Conservation (phyloP, 345 rosid genomes). For the Hibiscus tridactylites region DNA sequence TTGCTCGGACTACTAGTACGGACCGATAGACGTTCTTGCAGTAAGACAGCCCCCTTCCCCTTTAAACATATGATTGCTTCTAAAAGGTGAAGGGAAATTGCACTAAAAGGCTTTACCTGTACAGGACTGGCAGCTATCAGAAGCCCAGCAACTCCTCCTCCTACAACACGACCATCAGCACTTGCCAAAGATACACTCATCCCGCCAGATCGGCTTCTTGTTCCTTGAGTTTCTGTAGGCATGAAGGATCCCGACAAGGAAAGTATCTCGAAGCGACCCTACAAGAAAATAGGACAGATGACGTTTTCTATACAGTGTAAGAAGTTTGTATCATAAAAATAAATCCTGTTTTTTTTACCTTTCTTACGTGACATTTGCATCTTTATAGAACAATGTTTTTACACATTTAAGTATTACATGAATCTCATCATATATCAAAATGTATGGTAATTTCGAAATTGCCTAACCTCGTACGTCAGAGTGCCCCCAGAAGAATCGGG, state of each 20-base stretch:
- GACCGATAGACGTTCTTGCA: background rate
- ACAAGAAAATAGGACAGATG: conserved; percentile 4
- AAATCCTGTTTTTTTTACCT: background rate
- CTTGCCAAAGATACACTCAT: conserved; percentile 90
- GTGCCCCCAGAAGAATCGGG: conserved; percentile 83
- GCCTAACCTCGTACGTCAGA: conserved; percentile 64
- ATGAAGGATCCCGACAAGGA: conserved; percentile 85
- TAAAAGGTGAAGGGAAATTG: background rate
- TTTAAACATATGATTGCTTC: background rate
- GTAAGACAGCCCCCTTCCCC: background rate
- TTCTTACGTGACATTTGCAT: background rate
- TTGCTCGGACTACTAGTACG: background rate
- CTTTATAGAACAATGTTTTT: background rate
- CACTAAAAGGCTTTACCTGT: conserved; percentile 41
- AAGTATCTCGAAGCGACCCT: conserved; percentile 95
- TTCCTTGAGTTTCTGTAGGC: conserved; percentile 75
- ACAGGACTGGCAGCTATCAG: conserved; percentile 87
- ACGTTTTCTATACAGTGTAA: background rate
- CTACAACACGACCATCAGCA: conserved; percentile 92
- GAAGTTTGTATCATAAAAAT: too few relatives aligned
- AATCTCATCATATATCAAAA: background rate
- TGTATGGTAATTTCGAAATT: background rate
- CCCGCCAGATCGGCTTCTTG: conserved; percentile 87
- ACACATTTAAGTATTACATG: background rate
- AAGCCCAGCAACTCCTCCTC: conserved; percentile 94